These are phyloP conservation scores for Lactarius evosmus DNA, from an alignment of 768 basidiomycete species.

Conservation along the genomic window DNA sequence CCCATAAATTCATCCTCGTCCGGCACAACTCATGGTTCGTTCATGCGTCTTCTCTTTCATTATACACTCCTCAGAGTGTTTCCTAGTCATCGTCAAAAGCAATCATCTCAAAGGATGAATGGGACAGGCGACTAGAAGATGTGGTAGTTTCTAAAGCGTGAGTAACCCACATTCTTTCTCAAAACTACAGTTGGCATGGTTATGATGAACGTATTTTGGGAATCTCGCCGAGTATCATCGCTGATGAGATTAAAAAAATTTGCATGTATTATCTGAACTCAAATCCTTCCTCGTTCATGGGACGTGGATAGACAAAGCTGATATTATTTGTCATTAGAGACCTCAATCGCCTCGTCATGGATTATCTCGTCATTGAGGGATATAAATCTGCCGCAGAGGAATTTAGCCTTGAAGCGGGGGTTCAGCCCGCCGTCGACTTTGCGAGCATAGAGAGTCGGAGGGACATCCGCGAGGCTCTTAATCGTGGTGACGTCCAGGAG, in stretches of 20 bases:
- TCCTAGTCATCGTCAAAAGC: constrained; percentile 45
- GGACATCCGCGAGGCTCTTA: constrained; percentile 90
- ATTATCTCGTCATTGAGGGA: constrained; percentile 96
- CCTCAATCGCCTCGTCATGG: constrained; percentile 90
- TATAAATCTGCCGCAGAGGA: constrained; percentile 95
- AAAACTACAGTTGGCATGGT: constrained; percentile 29
- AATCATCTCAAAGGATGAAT: constrained; percentile 73
- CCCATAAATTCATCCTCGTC: constrained; percentile 3
- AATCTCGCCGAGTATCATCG: constrained; percentile 90
- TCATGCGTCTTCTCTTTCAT: constrained; percentile 25
- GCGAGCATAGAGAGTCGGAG: constrained; percentile 92
- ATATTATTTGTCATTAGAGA: constrained; percentile 55
- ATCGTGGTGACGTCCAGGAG: constrained; percentile 91
- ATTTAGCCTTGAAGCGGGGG: constrained; percentile 84
- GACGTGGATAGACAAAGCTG: constrained; percentile 30
- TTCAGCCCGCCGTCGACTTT: constrained; percentile 77
- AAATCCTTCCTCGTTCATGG: constrained; percentile 27
- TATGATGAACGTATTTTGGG: constrained; percentile 83
- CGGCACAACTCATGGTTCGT: constrained; percentile 25
- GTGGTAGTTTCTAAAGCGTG: constrained; percentile 87
- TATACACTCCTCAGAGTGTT: constrained; percentile 15
- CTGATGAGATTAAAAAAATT: constrained; percentile 64
- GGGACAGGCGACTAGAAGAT: constrained; percentile 79
- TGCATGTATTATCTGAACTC: constrained; percentile 88
- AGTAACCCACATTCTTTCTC: constrained; percentile 41